Evolutionary conservation across 768 basidiomycete species (phyloP), one percentile per base, ranked within the genome.

Genomic region (Clitopilus hobsonii): DNA sequence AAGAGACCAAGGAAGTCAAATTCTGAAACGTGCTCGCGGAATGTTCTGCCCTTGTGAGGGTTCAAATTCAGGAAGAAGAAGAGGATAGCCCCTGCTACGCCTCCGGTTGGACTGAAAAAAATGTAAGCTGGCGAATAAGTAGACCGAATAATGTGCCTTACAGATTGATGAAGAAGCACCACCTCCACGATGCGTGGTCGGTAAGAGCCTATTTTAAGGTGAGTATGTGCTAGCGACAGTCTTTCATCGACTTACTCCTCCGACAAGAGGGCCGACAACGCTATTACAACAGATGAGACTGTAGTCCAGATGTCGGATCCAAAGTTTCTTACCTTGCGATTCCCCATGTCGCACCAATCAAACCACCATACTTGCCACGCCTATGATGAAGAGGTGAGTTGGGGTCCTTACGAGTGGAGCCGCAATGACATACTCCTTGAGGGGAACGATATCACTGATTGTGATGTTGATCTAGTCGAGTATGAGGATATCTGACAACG

Each of bases 81-180:
- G 3, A 92, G 71, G 29, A 89, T 61, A 1, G 59, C 69, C 22
- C 76, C 82, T 5, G 86, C 85, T 26, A 86, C 59, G 38, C 86
- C 89, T 22, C 87, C 89, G 0, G 86, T 89, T 1, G 90, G 90
- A 36, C 89, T 89, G 49, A 7, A 52, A 41, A n/a, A 24, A 6
- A 5, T 16, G 13, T 53, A 18, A 41, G 18, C 24, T 11, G 14
- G 23, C 56, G 24, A 61, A 54, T 6, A 18, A 10, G 1, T 16
- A 14, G 18, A 54, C 55, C 25, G 27, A 29, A 36, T 10, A 49
- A n/a, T 41, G 6, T 24, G n/a, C 58, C 82, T 54, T 64, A 86
- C 86, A 90, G 61, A 60, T 89, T 89, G 60, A 90, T 85, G 64
- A 82, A 88, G 69, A 90, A 90, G 65, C 86, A 88, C 91, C 91